These are phyloP conservation scores for Cystobasidium slooffiae DNA, from an alignment of 1,284 basidiomycete species.

Conservation along the genomic window DNA sequence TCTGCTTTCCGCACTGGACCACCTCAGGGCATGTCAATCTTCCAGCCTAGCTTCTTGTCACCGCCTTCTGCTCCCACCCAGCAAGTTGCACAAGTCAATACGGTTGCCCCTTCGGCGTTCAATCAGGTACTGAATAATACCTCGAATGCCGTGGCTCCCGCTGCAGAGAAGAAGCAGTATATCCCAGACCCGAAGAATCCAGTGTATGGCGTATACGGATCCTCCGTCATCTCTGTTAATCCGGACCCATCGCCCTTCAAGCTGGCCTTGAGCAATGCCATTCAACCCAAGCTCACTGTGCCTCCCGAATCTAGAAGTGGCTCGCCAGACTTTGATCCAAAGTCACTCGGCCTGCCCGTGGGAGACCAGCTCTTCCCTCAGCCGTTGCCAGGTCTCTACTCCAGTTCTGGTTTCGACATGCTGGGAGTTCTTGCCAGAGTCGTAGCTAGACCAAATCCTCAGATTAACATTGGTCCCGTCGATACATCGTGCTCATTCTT, in stretches of 20 bases:
- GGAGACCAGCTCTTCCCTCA: conserved; percentile 41
- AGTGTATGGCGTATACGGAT: conserved; percentile 52
- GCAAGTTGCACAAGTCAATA: not conserved
- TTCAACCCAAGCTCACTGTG: conserved; percentile 33
- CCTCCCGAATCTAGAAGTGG: conserved; percentile 18
- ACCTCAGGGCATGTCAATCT: conserved; percentile 19
- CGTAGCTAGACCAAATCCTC: conserved; percentile 72
- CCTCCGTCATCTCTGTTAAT: conserved; percentile 52
- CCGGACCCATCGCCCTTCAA: conserved; percentile 49
- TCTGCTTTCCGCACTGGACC: conserved; percentile 15
- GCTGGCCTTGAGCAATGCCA: conserved; percentile 34
- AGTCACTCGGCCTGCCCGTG: conserved; percentile 47
- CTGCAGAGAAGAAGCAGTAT: conserved; percentile 25
- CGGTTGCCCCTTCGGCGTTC: not conserved
- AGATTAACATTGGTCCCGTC: conserved; percentile 81
- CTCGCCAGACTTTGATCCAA: conserved; percentile 47
- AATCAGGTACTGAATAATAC: not conserved
- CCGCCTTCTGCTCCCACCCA: not conserved
- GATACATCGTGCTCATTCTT: conserved; percentile 88
- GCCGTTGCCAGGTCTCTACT: conserved; percentile 66
- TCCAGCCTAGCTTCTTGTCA: conserved; percentile 17
- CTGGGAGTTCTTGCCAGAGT: conserved; percentile 80
- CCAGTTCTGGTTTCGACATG: conserved; percentile 85
- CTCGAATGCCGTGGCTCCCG: not conserved
- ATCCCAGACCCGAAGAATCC: conserved; percentile 43